Conservation (phyloP, 306 rosid genomes). For the Fagus crenata region DNA sequence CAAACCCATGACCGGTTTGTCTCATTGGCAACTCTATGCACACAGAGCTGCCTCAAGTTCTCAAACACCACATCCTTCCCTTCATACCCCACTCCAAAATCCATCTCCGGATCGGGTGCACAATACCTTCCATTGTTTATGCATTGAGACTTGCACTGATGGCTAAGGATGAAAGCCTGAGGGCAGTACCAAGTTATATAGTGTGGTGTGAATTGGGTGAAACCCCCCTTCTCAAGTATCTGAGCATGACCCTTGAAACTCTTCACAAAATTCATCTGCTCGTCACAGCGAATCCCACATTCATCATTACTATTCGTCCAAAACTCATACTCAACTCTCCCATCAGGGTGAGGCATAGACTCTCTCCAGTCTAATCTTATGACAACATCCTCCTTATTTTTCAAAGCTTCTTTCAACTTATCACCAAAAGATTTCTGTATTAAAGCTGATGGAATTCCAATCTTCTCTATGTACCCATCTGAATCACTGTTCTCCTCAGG, state of each 20-base stretch:
- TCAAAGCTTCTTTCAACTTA: slow-evolving; percentile 54
- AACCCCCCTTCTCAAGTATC: slow-evolving; percentile 89
- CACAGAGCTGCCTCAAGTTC: slow-evolving; percentile 96
- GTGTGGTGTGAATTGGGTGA: slow-evolving; percentile 78
- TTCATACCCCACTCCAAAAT: slow-evolving; percentile 73
- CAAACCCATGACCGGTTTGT: slow-evolving; percentile 83
- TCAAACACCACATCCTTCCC: slow-evolving; percentile 92
- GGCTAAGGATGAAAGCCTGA: slow-evolving; percentile 48
- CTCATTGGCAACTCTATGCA: slow-evolving; percentile 83
- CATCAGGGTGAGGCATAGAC: slow-evolving; percentile 84
- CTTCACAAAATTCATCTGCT: slow-evolving; percentile 83
- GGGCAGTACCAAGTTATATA: slow-evolving; percentile 98
- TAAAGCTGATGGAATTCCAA: slow-evolving; percentile 74
- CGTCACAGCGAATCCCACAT: slow-evolving; percentile 89
- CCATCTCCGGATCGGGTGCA: slow-evolving; percentile 86
- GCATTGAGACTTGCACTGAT: slow-evolving; percentile 87
- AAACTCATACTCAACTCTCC: slow-evolving; percentile 85
- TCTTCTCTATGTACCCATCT: slow-evolving; percentile 70
- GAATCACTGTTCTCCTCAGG: slow-evolving; percentile 62
- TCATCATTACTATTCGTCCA: slow-evolving; percentile 98
- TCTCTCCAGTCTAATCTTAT: slow-evolving; percentile 86
- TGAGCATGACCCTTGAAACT: slow-evolving; percentile 92
- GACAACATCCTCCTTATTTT: slow-evolving; percentile 50
- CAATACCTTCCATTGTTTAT: slow-evolving; percentile 89
- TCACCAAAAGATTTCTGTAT: slow-evolving; percentile 73